phyloP scores from a whole-genome alignment of 352 stramenopile genomes.

The Phytophthora idaei region DNA sequence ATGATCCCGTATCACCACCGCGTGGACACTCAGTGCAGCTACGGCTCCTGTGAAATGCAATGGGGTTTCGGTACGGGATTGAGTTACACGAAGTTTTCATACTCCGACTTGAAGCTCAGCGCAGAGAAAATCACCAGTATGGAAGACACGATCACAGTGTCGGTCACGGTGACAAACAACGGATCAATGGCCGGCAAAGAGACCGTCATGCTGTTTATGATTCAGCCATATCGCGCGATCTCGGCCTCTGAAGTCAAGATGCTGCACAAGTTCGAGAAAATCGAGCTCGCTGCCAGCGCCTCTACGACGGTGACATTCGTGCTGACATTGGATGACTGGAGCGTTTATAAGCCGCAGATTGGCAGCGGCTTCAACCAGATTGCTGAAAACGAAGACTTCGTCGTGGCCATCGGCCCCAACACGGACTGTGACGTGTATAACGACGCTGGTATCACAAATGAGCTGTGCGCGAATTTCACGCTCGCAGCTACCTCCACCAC shows the following conservation, averaged over 20 bases:
- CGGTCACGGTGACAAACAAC: constrained; percentile 68
- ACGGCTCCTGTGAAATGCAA: constrained; percentile 55
- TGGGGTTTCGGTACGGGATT: constrained; percentile 71
- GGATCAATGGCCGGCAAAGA: constrained; percentile 66
- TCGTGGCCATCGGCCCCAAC: constrained; percentile 63
- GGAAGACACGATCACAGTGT: constrained; percentile 36
- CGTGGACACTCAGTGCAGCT: constrained; percentile 51
- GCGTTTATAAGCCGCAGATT: constrained; percentile 63
- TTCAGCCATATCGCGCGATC: constrained; percentile 59
- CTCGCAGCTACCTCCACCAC: constrained; percentile 18
- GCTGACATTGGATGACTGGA: constrained; percentile 57
- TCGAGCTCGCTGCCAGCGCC: constrained; percentile 47
- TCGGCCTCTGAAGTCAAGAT: constrained; percentile 79
- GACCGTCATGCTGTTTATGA: constrained; percentile 78
- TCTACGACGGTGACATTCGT: constrained; percentile 40
- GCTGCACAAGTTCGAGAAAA: constrained; percentile 81
- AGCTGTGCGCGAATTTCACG: constrained; percentile 52
- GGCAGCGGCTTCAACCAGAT: constrained; percentile 55
- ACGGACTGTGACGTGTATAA: constrained; percentile 75
- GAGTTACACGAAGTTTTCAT: constrained; percentile 73
- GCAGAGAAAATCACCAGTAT: constrained; percentile 34
- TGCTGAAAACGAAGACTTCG: constrained; percentile 68
- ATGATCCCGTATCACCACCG: constrained; percentile 77
- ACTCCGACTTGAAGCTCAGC: constrained; percentile 47
- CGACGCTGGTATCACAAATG: constrained; percentile 30